These are phyloP conservation scores for Cladosporium phlei DNA, from an alignment of 2,329 filamentous ascomycete genomes.

Conservation along the genomic window DNA sequence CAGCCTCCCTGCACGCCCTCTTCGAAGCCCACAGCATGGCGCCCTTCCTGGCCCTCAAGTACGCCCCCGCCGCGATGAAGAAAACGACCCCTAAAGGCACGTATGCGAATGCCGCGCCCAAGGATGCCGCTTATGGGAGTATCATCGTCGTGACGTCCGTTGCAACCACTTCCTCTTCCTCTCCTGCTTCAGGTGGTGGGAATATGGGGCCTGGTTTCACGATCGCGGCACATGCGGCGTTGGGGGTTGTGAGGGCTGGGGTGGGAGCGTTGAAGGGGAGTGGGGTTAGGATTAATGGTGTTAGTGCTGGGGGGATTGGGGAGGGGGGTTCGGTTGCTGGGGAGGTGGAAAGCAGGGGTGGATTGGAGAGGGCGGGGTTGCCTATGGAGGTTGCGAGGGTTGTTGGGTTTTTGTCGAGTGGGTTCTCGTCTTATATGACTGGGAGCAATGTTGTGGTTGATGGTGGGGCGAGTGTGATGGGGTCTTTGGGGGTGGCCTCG, in stretches of 20 bases:
- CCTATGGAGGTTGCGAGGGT: slow-evolving; percentile 57
- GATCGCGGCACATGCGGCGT: slow-evolving; percentile 56
- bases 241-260: slow-evolving; percentile 57
- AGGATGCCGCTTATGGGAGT: slow-evolving; percentile 56
- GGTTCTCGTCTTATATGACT: slow-evolving; percentile 59
- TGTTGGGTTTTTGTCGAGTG: slow-evolving; percentile 58
- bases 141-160: slow-evolving; percentile 59
- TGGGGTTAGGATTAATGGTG: slow-evolving; percentile 56
- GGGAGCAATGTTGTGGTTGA: slow-evolving; percentile 60
- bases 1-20: slow-evolving; percentile 51
- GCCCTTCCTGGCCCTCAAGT: slow-evolving; percentile 62
- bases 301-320: slow-evolving; percentile 45
- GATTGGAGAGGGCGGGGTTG: slow-evolving; percentile 54
- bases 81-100: slow-evolving; percentile 52
- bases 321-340: slow-evolving; percentile 26
- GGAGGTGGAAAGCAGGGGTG: slow-evolving; percentile 51
- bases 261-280: slow-evolving; percentile 55
- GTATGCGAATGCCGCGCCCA: slow-evolving; percentile 59
- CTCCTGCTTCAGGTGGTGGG: slow-evolving; percentile 53
- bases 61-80: slow-evolving; percentile 59
- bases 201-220: slow-evolving; percentile 60
- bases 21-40: slow-evolving; percentile 59
- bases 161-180: slow-evolving; percentile 41
- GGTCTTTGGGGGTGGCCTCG: no score
- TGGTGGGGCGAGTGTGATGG: slow-evolving; percentile 48